Evolutionary conservation across 2,329 filamentous ascomycete species (phyloP).

Genomic region (Pseudogymnoascus sp.): DNA sequence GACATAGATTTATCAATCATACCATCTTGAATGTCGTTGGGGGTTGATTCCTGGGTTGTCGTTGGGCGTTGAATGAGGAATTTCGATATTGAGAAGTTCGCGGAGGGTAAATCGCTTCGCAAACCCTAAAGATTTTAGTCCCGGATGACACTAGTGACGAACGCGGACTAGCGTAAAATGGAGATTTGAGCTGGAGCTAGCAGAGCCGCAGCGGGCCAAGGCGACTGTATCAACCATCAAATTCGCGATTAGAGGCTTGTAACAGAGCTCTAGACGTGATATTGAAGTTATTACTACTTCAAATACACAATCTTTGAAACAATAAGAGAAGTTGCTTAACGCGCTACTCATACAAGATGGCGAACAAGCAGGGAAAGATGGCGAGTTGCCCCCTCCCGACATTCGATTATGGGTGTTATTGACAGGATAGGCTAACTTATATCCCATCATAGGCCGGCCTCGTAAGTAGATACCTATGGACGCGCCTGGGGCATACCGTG

Average conservation of each 20-base stretch:
- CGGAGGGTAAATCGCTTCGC: slow-evolving; percentile 10
- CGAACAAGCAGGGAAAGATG: slow-evolving; percentile 99
- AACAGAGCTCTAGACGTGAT: slow-evolving; percentile 21
- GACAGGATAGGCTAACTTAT: slow-evolving; percentile 55
- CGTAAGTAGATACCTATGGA: slow-evolving; percentile 44
- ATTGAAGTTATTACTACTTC: slow-evolving; percentile 29
- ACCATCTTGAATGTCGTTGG: slow-evolving; percentile 15
- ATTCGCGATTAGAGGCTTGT: slow-evolving; percentile 13
- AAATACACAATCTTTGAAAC: slow-evolving; percentile 30
- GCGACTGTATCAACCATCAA: slow-evolving; percentile 10
- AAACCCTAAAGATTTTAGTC: slow-evolving; percentile 13
- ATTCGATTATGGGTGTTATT: slow-evolving; percentile 41
- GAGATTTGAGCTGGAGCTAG: slow-evolving; percentile 12
- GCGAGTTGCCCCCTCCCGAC: slow-evolving; percentile 53
- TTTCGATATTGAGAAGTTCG: slow-evolving; percentile 11
- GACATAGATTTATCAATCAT: neutral
- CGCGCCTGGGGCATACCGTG: neutral
- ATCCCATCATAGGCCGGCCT: slow-evolving; percentile 57
- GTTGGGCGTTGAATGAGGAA: slow-evolving; percentile 2
- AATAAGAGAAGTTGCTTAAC: slow-evolving; percentile 30
- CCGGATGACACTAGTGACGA: neutral
- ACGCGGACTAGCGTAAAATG: neutral
- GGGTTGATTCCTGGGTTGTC: slow-evolving; percentile 10
- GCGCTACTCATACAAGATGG: slow-evolving; percentile 49
- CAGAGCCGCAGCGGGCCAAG: slow-evolving; percentile 12